Evolutionary conservation across 2,329 filamentous ascomycete genomes (phyloP).

Genomic region (Macrophomina pseudophaseolina): DNA sequence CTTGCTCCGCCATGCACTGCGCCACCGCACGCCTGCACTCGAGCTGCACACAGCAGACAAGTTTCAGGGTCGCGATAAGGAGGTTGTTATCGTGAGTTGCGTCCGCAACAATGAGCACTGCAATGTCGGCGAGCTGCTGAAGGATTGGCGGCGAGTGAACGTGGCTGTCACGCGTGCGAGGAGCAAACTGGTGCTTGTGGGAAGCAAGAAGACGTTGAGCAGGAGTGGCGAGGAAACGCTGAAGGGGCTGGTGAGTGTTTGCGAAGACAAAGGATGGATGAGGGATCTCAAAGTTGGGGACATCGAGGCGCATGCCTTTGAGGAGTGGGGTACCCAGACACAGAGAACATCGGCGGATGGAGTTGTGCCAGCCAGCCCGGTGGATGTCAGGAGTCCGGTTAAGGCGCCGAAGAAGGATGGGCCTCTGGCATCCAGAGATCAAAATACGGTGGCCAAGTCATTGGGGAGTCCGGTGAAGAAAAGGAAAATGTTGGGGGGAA

Average conservation of each 20-base stretch:
- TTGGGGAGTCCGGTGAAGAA: slow-evolving; percentile 32
- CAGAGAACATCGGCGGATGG: slow-evolving; percentile 26
- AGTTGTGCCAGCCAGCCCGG: slow-evolving; percentile 12
- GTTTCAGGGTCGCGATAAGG: slow-evolving; percentile 96
- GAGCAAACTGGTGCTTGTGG: slow-evolving; percentile 87
- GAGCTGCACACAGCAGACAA: slow-evolving; percentile 98
- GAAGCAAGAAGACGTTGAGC: slow-evolving; percentile 76
- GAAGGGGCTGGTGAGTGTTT: slow-evolving; percentile 73
- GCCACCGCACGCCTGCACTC: slow-evolving; percentile 59
- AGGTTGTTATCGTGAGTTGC: slow-evolving; percentile 83
- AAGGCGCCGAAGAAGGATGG: slow-evolving; percentile 32
- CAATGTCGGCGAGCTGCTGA: slow-evolving; percentile 86
- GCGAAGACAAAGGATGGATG: slow-evolving; percentile 80
- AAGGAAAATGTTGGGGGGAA: slow-evolving; percentile 27
- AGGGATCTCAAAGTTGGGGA: slow-evolving; percentile 72
- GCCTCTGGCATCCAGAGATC: neutral
- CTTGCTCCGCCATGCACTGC: slow-evolving; percentile 75
- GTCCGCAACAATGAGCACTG: slow-evolving; percentile 84
- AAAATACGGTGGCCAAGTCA: slow-evolving; percentile 27
- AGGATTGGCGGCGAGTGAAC: slow-evolving; percentile 92
- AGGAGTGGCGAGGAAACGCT: slow-evolving; percentile 70
- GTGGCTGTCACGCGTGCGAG: slow-evolving; percentile 93
- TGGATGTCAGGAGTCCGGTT: slow-evolving; percentile 26
- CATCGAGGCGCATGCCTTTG: slow-evolving; percentile 71
- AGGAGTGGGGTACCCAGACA: slow-evolving; percentile 49